Evolutionary conservation across 1,284 basidiomycete genomes (phyloP), one percentile per base, ranked within the genome.

Genomic region (Pseudozyma sp.): DNA sequence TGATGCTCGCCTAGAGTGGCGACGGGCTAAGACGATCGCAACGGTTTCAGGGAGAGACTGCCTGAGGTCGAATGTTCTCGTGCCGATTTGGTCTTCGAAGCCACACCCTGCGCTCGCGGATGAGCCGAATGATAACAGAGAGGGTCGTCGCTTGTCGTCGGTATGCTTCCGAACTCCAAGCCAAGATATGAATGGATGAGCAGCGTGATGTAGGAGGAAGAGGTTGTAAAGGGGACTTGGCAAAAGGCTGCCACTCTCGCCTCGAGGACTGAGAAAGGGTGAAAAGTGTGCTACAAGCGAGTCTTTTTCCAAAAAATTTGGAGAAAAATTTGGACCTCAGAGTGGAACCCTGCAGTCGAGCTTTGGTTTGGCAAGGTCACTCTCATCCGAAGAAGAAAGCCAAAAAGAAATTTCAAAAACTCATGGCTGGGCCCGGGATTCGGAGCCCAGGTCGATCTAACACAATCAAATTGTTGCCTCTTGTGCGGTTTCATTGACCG

Each of bases 121-220:
- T 2, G 14, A 9, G 44, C 40, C 47, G 35, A 30, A 42, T 10
- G n/a, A 13, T 47, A 30, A 44, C 49, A 5, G 33, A 24, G 29
- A 16, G 10, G 14, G 35, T 34, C 39, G n/a, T 30, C 14, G 9
- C 37, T 53, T 45, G 54, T 48, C 17, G 43, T 56, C 46, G 39
- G 33, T 29, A 10, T 19, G 40, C 29, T 29, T 54, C 45, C 40
- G 44, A 57, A 57, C 34, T 40, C 29, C 35, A 52, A 33, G n/a
- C 37, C 33, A 43, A 40, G 7, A 53, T 45, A 40, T 48, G 61
- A 57, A 46, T 50, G 53, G 44, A 35, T 53, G 61, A 57, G 39
- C 51, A 58, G 45, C 31, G 45, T 58, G 50, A 66, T 45, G 52
- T 42, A 16, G 40, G 17, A 37, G 19, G 42, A 30, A 47, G 31